Evolutionary conservation across 805 yeast species (phyloP), one percentile per base, ranked within the genome.

Genomic region (Candida alai): DNA sequence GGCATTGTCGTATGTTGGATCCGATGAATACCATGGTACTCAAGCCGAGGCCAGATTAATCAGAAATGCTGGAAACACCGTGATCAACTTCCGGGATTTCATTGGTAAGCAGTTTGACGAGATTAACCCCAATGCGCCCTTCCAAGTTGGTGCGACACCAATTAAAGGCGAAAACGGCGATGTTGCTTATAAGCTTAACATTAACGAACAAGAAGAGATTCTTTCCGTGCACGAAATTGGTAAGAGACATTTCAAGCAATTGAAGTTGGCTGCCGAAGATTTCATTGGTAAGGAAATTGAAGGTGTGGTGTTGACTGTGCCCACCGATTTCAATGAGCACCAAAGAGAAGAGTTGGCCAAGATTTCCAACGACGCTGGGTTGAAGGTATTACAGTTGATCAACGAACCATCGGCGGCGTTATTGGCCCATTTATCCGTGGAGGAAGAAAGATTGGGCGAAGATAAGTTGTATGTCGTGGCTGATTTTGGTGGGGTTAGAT

Each of bases 1-100:
- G 19, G 84, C 84, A 40, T 73, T 93, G 42, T 79, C 97, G 13
- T 93, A 89, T 60, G 88, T 88, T 39, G 96, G 94, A 41, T 82
- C 74, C 37, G 97, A 93, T 59, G 97, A 93, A 69, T 93, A 86
- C 68, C 97, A 93, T 58, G 98, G 98, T 41, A 83, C 87, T 40
- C 97, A 93, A 70, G 98, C 97, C 39, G 68, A 80, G 50, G 89
- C 88, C 37, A 97, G 93, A 68, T 68, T 90, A 52, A 72, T 93
- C 44, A 84, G 98, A 76, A 86, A 88, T 73, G 80, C 97, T 41
- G 67, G 65, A 37, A 85, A 79, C 71, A 90, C 97, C 20, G 76
- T 90, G 43, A 73, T 84, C 49, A 85, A 85, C 70, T 93, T 93
- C 77, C 80, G 98, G 62, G 98, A 93, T 64, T 86, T 76, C 59